These are phyloP conservation scores for Cicer arietinum DNA, from an alignment of 306 rosid species.

Conservation along the genomic window DNA sequence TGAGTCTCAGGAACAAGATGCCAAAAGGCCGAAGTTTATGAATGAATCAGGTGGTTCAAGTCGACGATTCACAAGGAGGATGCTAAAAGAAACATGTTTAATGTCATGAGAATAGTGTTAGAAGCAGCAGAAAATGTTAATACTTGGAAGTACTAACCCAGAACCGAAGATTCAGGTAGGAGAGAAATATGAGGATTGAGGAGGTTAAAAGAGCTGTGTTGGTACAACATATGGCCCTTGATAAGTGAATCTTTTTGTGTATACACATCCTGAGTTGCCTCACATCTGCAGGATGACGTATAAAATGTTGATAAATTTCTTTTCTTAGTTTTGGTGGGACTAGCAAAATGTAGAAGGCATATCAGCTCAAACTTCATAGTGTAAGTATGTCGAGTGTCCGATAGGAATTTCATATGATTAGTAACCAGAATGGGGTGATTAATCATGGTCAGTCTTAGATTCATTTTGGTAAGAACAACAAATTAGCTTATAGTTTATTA, in stretches of 20 bases:
- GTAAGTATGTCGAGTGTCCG: constrained; percentile 11
- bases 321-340: constrained; percentile 30
- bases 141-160: constrained; percentile 19
- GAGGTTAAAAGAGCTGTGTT: constrained; percentile 17
- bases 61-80: constrained; percentile 46
- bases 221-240: constrained; percentile 44
- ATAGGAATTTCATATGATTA: background rate
- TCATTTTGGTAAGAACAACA: too few relatives aligned
- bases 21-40: constrained; percentile 52
- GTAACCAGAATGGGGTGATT: background rate
- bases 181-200: constrained; percentile 11
- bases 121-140: constrained; percentile 35
- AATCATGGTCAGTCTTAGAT: background rate
- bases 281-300: constrained; percentile 1
- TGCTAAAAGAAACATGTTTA: constrained; percentile 38
- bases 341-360: constrained; percentile 1
- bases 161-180: constrained; percentile 3
- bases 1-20: constrained; percentile 37
- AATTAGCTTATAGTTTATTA: too few relatives aligned
- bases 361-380: background rate
- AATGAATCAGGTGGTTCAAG: constrained; percentile 38
- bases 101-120: constrained; percentile 42
- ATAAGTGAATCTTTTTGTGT: constrained; percentile 10
- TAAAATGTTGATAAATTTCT: background rate
- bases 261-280: background rate